Evolutionary conservation across 148 eudicot species (phyloP).

Genomic region (Euryodendron excelsum): DNA sequence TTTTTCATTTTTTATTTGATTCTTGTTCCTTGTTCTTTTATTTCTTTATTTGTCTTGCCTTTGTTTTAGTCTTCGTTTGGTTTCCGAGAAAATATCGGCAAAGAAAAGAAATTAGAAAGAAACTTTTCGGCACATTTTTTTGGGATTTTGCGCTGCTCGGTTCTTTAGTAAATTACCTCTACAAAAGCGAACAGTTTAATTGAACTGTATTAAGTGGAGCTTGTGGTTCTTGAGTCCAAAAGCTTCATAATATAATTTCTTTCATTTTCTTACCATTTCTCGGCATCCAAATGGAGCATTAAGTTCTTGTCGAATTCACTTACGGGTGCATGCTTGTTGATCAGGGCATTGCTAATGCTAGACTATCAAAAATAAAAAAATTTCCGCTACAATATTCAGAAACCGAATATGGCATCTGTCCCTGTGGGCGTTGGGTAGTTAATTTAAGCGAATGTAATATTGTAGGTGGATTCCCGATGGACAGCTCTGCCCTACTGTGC

Average conservation of each 20-base stretch:
- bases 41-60: background rate
- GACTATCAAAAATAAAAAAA: too few species aligned
- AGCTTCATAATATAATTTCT: background rate
- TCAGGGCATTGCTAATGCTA: too few species aligned
- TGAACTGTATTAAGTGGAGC: background rate
- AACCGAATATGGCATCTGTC: background rate
- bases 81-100: background rate
- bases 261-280: background rate
- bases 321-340: background rate
- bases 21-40: background rate
- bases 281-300: background rate
- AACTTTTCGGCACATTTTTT: background rate
- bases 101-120: background rate
- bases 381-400: background rate
- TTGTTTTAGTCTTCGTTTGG: background rate
- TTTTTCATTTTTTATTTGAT: background rate
- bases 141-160: background rate
- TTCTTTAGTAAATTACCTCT: background rate
- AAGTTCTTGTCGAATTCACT: background rate
- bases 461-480: slow-evolving; percentile 99
- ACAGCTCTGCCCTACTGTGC: slow-evolving; percentile 96
- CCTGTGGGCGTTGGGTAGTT: background rate
- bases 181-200: background rate
- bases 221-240: background rate
- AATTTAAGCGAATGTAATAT: too few species aligned